Conservation (phyloP, 1,284 basidiomycete genomes). For the Pyrrhoderma noxium region DNA sequence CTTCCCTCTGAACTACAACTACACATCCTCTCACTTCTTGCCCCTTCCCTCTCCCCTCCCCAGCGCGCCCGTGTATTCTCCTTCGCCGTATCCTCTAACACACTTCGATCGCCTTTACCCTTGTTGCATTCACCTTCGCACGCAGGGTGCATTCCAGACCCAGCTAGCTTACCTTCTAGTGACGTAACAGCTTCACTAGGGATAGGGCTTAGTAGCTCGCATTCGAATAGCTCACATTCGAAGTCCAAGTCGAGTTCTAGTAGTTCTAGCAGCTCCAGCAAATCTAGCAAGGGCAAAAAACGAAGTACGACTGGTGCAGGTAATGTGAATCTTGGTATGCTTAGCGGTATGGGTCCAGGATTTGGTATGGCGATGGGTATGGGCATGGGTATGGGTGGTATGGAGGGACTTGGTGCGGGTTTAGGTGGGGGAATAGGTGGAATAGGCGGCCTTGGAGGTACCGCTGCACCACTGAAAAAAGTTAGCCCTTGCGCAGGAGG, state of each 20-base stretch:
- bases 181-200: neutral
- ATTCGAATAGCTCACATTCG: neutral
- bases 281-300: neutral
- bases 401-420: neutral
- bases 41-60: constrained; percentile 47
- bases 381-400: constrained; percentile 6
- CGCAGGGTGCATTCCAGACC: constrained; percentile 30
- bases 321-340: neutral
- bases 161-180: constrained; percentile 24
- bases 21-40: constrained; percentile 48
- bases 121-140: constrained; percentile 30
- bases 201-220: neutral
- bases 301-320: no score
- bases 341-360: neutral
- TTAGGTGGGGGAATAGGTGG: no score
- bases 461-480: no score
- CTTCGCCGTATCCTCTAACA: constrained; percentile 45
- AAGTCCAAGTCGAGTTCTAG: neutral
- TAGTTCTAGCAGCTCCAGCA: neutral
- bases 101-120: constrained; percentile 45
- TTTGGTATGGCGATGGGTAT: constrained; percentile 14
- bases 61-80: constrained; percentile 51
- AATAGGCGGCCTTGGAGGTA: no score
- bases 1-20: constrained; percentile 58
- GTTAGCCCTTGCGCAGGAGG: constrained; percentile 27